These are phyloP conservation scores for Colletotrichum sp. DNA, from an alignment of 2,329 filamentous ascomycete genomes.

Conservation along the genomic window DNA sequence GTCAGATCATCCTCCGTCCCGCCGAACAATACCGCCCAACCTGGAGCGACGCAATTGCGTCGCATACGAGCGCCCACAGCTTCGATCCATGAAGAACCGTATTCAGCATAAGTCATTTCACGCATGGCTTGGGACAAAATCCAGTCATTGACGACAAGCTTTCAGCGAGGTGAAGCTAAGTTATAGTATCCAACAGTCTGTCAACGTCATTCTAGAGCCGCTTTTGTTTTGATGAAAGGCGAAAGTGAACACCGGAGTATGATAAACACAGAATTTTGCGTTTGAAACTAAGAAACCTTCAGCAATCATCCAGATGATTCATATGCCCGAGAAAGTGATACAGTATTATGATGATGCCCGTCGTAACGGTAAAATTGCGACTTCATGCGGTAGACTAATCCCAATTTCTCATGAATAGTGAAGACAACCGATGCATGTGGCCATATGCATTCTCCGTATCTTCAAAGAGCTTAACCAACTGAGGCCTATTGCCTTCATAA, in stretches of 20 bases:
- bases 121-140: too few species aligned
- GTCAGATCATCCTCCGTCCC: background rate
- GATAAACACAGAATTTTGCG: background rate
- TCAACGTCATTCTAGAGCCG: background rate
- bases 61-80: too few species aligned
- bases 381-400: background rate
- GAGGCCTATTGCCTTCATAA: background rate
- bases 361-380: background rate
- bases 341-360: background rate
- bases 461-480: background rate
- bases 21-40: too few species aligned
- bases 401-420: background rate
- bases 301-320: background rate
- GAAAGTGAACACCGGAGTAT: background rate
- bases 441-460: background rate
- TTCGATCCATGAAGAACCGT: too few species aligned
- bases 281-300: background rate
- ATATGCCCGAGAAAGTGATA: background rate
- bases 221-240: background rate
- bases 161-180: background rate
- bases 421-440: background rate
- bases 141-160: background rate
- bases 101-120: too few species aligned
- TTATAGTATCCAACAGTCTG: background rate
- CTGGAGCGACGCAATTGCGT: too few species aligned